phyloP scores from a whole-genome alignment of 495 filamentous ascomycete genomes.

The Penicillium nucicola region DNA sequence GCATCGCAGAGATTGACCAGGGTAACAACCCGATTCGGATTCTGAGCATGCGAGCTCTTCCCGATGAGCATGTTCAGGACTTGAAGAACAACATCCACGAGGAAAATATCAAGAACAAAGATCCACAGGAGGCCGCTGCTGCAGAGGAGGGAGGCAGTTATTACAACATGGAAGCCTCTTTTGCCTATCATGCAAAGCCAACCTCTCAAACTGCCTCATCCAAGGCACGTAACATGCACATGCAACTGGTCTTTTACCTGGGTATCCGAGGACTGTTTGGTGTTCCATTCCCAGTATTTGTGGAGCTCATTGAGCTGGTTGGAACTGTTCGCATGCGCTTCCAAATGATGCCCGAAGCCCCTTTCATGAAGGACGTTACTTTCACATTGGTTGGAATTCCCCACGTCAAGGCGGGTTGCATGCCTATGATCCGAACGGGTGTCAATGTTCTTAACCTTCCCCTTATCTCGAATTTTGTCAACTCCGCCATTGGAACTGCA shows the following conservation, averaged over 20 bases:
- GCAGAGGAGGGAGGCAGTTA: constrained; percentile 89
- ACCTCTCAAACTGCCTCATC: constrained; percentile 63
- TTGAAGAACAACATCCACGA: constrained; percentile 75
- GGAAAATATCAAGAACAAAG: constrained; percentile 74
- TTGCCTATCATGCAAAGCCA: constrained; percentile 88
- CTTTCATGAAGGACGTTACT: constrained; percentile 86
- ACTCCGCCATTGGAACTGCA: constrained; percentile 87
- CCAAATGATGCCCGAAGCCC: constrained; percentile 82
- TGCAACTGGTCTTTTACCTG: constrained; percentile 92
- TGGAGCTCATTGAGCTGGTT: constrained; percentile 81
- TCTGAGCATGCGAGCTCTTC: constrained; percentile 82
- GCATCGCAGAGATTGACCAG: constrained; percentile 94
- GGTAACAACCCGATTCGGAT: constrained; percentile 87
- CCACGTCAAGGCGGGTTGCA: constrained; percentile 84
- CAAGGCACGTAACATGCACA: constrained; percentile 92
- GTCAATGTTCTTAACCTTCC: constrained; percentile 92
- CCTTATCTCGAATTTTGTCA: constrained; percentile 92
- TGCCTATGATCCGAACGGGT: constrained; percentile 83
- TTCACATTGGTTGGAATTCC: constrained; percentile 92
- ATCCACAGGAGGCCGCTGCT: constrained; percentile 83
- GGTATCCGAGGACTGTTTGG: constrained; percentile 73
- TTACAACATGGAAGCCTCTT: constrained; percentile 91
- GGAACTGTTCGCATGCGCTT: constrained; percentile 81
- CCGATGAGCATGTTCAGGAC: constrained; percentile 74
- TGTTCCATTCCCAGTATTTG: constrained; percentile 83